Base-by-base conservation (phyloP, 352 stramenopile genomes). In the Phytophthora citricola region DNA sequence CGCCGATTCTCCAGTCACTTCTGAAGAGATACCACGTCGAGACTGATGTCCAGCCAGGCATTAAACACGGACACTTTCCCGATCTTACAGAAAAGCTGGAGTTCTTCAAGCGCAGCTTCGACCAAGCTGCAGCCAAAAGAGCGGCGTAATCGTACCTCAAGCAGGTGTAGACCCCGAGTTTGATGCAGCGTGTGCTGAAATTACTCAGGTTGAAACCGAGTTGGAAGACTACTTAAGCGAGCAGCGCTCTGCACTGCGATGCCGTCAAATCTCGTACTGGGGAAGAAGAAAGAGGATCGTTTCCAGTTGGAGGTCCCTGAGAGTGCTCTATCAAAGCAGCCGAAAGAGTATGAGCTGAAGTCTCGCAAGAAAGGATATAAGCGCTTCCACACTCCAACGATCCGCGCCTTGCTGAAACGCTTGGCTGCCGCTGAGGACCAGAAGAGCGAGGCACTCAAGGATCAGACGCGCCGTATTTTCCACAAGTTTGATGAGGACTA, bases 31-130 rank as follows among this genome's bases (percentile, higher is more conserved):
- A 76, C 24, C 10, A 9, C 20, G 52, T 79, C 14, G 58, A 74
- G 5, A 58, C 74, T 4, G 58, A 34, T 44, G 51, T 39, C 7
- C 53, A 63, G 27, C 32, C 71, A 1, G 40, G 59, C 29, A 34
- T 58, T 41, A 59, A 63, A 22, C 59, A 72, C 45, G 91, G 91
- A 0, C 90, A 89, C 31, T 98, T 98, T 32, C 87, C 94, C 1
- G 87, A 98, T 47, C 86, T 99, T 61, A 84, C 75, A 9, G 75
- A 97, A 20, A 91, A 95, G 34, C 73, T 99, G 4, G 87, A 96
- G 64, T 99, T 93, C 74, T 99, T 99, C 73, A 90, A 97, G 54
- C 83, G 92, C 9, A 98, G 97, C 17, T 99, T 99, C 77, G 94
- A 99, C 67, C 91, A 96, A 63, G 79, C 91, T 26, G 78, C 92